Conservation (phyloP, 371 early-diverging fungal species). For the Vairimorpha necatrix region DNA sequence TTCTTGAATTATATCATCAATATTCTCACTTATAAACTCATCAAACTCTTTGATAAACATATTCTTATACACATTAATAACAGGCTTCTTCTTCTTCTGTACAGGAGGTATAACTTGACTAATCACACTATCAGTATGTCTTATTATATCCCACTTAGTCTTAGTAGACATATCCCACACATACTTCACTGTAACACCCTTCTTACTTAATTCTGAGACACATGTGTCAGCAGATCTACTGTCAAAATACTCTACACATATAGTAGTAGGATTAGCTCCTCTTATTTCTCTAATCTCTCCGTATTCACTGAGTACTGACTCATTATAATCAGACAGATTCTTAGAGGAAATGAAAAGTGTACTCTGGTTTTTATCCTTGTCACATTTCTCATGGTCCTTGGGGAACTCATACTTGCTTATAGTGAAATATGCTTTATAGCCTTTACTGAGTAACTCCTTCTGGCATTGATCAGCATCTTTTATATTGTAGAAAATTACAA, state of each 20-base stretch:
- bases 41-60: constrained; percentile 13
- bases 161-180: constrained; percentile 56
- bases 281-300: constrained; percentile 59
- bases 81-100: background rate
- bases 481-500: constrained; percentile 61
- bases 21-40: constrained; percentile 21
- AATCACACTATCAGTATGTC: constrained; percentile 12
- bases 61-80: background rate
- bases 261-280: constrained; percentile 38
- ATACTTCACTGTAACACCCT: constrained; percentile 25
- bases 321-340: constrained; percentile 5
- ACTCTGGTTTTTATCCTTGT: constrained; percentile 60
- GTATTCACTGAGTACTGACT: background rate
- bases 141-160: constrained; percentile 41
- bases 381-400: constrained; percentile 60
- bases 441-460: background rate
- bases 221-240: constrained; percentile 52
- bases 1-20: too few species aligned
- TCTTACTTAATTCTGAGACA: constrained; percentile 27
- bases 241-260: constrained; percentile 63
- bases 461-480: constrained; percentile 41
- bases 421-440: constrained; percentile 46
- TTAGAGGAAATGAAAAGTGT: constrained; percentile 43
- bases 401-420: constrained; percentile 62
- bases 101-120: background rate